Evolutionary conservation across 495 filamentous ascomycete species (phyloP).

Genomic region (Penicillium ucsense): DNA sequence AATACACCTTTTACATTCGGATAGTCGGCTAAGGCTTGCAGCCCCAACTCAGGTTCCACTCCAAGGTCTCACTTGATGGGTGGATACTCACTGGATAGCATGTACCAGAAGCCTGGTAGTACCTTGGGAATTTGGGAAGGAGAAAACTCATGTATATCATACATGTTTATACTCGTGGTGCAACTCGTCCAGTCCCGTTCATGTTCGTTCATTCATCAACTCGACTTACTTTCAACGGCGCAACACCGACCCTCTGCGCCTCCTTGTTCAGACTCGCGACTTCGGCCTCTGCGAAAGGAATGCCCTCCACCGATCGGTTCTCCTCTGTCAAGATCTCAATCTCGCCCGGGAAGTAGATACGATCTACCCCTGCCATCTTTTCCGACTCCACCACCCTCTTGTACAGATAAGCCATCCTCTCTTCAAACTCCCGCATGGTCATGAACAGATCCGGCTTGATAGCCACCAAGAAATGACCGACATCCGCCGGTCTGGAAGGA

Average conservation of each 20-base stretch:
- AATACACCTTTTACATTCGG: too few relatives aligned
- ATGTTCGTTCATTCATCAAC: neutral
- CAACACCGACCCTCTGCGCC: conserved; percentile 45
- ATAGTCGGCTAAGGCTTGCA: too few relatives aligned
- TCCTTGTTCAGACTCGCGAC: conserved; percentile 58
- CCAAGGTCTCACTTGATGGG: too few relatives aligned
- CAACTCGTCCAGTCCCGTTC: neutral
- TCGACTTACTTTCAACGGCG: conserved; percentile 13
- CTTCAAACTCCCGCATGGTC: conserved; percentile 55
- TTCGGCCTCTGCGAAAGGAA: conserved; percentile 57
- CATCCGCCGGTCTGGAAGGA: conserved; percentile 53
- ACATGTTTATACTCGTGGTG: too few relatives aligned
- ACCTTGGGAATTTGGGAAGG: too few relatives aligned
- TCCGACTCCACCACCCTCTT: conserved; percentile 52
- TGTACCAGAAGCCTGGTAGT: too few relatives aligned
- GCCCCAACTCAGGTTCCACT: too few relatives aligned
- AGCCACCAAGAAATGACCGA: conserved; percentile 67
- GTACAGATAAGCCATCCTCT: conserved; percentile 62
- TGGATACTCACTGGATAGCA: too few relatives aligned
- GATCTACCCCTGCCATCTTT: conserved; percentile 59
- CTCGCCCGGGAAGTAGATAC: conserved; percentile 73
- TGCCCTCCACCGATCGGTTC: conserved; percentile 46
- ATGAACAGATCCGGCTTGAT: conserved; percentile 73
- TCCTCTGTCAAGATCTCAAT: conserved; percentile 57
- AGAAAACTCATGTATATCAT: too few relatives aligned